Percentiles rank a stretch among this genome's conserved stretches.
These are phyloP conservation scores for Leccinum sublutescens DNA, from an alignment of 768 basidiomycete species.

Conservation along the genomic window DNA sequence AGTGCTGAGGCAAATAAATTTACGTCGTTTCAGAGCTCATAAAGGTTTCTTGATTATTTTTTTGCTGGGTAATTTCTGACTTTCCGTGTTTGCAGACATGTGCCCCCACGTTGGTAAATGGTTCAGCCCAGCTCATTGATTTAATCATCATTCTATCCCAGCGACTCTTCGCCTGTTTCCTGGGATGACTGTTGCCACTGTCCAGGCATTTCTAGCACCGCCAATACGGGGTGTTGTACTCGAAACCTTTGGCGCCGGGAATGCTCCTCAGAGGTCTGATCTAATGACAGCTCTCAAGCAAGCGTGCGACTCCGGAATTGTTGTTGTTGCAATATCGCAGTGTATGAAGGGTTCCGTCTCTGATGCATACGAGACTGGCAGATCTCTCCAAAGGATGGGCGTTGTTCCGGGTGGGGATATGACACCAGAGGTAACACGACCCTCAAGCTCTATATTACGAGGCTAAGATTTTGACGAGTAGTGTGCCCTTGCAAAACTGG, in stretches of 20 bases:
- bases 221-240: conserved; percentile 81
- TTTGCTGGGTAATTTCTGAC: conserved; percentile 12
- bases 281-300: conserved; percentile 73
- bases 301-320: conserved; percentile 78
- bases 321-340: conserved; percentile 91
- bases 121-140: conserved; percentile 1
- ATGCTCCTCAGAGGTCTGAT: conserved; percentile 81
- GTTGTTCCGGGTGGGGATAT: conserved; percentile 87
- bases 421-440: conserved; percentile 78
- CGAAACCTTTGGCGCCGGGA: conserved; percentile 91
- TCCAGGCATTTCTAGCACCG: conserved; percentile 72
- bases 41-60: conserved; percentile 47
- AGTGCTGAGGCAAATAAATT: conserved; percentile 77
- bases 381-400: conserved; percentile 66
- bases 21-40: conserved; percentile 78
- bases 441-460: neutral
- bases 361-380: conserved; percentile 78
- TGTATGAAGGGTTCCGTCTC: conserved; percentile 86
- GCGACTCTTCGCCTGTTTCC: conserved; percentile 85
- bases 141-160: conserved; percentile 31
- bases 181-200: conserved; percentile 73
- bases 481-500: conserved; percentile 89
- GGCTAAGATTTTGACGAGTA: conserved; percentile 29
- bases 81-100: conserved; percentile 51
- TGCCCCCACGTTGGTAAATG: conserved; percentile 74